Conservation (phyloP, 2,329 filamentous ascomycete species). For the Epicoccum sorghinum region DNA sequence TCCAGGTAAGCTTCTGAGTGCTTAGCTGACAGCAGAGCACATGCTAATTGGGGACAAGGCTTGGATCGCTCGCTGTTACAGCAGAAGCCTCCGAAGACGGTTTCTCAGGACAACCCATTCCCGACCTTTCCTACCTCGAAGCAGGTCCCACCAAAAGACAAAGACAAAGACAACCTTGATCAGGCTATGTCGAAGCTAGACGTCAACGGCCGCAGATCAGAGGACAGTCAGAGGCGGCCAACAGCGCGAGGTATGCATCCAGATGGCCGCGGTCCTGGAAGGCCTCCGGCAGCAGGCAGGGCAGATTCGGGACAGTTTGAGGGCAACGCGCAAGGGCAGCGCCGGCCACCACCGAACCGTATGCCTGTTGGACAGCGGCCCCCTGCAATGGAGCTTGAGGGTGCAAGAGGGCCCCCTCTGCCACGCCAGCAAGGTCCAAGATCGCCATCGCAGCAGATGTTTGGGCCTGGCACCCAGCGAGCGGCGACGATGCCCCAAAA, state of each 20-base stretch:
- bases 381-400: conserved; percentile 30
- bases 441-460: conserved; percentile 38
- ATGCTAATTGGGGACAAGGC: conserved; percentile 23
- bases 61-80: conserved; percentile 39
- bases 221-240: conserved; percentile 25
- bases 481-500: conserved; percentile 48
- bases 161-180: conserved; percentile 32
- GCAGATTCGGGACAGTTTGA: conserved; percentile 47
- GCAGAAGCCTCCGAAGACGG: conserved; percentile 32
- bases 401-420: conserved; percentile 19
- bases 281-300: conserved; percentile 30
- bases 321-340: conserved; percentile 32
- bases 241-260: conserved; percentile 30
- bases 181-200: conserved; percentile 46
- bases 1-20: conserved; percentile 31
- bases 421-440: conserved; percentile 27
- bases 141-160: conserved; percentile 21
- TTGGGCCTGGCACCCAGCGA: conserved; percentile 41
- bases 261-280: conserved; percentile 30
- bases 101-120: conserved; percentile 55
- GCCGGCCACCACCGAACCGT: conserved; percentile 34
- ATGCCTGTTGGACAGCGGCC: conserved; percentile 32
- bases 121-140: conserved; percentile 51
- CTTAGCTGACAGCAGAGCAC: background rate
- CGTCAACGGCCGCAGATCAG: conserved; percentile 30